Evolutionary conservation across 192 early-diverging fungal species (phyloP).

Genomic region (Neocallimastix lanati): DNA sequence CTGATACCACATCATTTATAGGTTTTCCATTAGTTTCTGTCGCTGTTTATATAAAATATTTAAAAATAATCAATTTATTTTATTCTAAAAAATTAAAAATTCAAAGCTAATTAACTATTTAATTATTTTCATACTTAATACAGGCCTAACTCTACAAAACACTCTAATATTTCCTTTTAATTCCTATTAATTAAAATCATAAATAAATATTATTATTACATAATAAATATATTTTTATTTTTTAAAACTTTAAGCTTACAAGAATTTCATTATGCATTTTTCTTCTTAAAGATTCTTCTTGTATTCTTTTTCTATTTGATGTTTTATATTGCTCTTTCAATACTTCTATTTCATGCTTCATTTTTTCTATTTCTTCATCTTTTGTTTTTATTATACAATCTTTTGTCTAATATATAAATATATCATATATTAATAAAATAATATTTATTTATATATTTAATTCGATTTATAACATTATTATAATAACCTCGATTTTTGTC

Average conservation of each 20-base stretch:
- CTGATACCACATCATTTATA: conserved; percentile 6
- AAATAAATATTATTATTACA: too few species aligned
- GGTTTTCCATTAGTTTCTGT: conserved; percentile 1
- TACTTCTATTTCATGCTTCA: not conserved
- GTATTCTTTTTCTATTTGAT: conserved; percentile 16
- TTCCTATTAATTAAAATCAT: conserved; percentile 25
- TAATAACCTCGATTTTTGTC: not conserved
- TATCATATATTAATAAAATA: too few species aligned
- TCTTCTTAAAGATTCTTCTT: not conserved
- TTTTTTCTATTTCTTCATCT: not conserved
- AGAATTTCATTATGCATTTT: not conserved
- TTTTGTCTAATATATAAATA: not conserved
- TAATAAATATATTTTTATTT: too few species aligned
- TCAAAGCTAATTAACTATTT: too few species aligned
- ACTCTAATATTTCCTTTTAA: conserved; percentile 94
- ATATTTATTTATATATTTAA: too few species aligned
- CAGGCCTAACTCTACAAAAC: conserved; percentile 83
- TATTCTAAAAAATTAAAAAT: too few species aligned
- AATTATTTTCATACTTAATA: conserved; percentile 8
- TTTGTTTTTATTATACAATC: not conserved
- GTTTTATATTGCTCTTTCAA: not conserved
- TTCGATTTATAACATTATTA: too few species aligned
- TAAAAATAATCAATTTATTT: too few species aligned
- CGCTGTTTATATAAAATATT: conserved; percentile 5
- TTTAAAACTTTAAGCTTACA: too few species aligned